Conservation (phyloP, 768 basidiomycete species). For the Russula dissimulans region DNA sequence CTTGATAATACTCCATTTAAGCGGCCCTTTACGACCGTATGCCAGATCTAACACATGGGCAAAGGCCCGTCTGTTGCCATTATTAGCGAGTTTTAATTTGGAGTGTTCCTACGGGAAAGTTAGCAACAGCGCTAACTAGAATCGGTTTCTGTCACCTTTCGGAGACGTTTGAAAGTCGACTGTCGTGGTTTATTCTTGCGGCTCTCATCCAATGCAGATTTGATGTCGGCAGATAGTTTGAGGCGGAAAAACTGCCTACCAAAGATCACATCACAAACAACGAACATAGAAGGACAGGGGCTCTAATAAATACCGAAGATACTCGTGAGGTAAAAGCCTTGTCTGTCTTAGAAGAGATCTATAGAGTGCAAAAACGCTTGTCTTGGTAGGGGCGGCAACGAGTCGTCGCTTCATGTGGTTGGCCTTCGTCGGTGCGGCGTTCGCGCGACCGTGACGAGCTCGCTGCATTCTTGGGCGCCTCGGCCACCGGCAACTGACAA, state of each 20-base stretch:
- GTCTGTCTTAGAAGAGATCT: constrained; percentile 35
- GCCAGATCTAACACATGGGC: constrained; percentile 54
- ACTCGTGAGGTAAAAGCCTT: constrained; percentile 34
- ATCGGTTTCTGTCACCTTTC: constrained; percentile 34
- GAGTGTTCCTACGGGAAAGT: constrained; percentile 39
- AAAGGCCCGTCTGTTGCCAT: constrained; percentile 41
- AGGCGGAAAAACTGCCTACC: constrained; percentile 56
- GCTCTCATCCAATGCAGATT: constrained; percentile 34
- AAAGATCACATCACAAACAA: background rate
- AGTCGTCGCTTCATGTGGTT: background rate
- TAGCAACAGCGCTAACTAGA: background rate
- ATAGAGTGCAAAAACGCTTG: constrained; percentile 28
- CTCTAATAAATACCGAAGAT: constrained; percentile 34
- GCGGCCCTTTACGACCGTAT: constrained; percentile 66
- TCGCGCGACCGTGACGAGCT: too few species aligned
- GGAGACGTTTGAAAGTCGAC: constrained; percentile 40
- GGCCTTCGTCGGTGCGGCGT: too few species aligned
- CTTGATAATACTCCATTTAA: constrained; percentile 60
- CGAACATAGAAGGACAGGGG: background rate
- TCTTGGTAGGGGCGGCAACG: background rate
- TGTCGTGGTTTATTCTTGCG: constrained; percentile 25
- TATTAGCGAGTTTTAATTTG: constrained; percentile 46
- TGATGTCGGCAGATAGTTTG: constrained; percentile 49
- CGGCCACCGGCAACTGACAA: too few species aligned
- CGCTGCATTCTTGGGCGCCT: too few species aligned